These are phyloP conservation scores for Fusarium papillatum DNA, from an alignment of 2,329 filamentous ascomycete genomes.

Conservation along the genomic window DNA sequence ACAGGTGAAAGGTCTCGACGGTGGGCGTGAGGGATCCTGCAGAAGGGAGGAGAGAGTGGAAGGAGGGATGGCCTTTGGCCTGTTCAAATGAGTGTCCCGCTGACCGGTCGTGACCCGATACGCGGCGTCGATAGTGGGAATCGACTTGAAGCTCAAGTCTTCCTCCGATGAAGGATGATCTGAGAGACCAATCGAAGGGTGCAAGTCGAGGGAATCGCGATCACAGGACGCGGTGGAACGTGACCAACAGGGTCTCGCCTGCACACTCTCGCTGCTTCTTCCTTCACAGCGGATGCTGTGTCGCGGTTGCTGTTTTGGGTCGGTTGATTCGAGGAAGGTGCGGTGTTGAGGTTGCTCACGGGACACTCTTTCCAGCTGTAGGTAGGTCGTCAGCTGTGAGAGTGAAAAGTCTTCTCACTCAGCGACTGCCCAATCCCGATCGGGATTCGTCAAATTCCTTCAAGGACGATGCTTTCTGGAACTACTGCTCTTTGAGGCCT, in stretches of 20 bases:
- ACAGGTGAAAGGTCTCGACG: background rate
- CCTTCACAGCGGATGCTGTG: constrained; percentile 12
- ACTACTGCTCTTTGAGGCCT: background rate
- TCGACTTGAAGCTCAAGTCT: constrained; percentile 18
- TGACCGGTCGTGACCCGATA: constrained; percentile 26
- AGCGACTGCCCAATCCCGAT: background rate
- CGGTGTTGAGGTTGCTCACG: constrained; percentile 16
- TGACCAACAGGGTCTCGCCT: constrained; percentile 27
- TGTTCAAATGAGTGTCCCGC: constrained; percentile 15
- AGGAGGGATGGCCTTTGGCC: background rate
- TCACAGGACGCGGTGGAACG: constrained; percentile 41
- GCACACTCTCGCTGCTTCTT: constrained; percentile 22
- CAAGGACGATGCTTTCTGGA: background rate
- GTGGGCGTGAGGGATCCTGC: background rate
- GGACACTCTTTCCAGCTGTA: constrained; percentile 3
- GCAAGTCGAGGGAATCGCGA: constrained; percentile 26
- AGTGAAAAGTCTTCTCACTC: constrained; percentile 18
- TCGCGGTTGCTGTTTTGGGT: constrained; percentile 14
- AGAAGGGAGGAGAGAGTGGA: background rate
- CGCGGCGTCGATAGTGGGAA: constrained; percentile 29
- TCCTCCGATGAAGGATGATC: constrained; percentile 20
- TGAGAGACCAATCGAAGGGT: constrained; percentile 17
- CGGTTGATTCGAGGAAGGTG: constrained; percentile 28
- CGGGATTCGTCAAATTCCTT: constrained; percentile 10
- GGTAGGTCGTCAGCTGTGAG: constrained; percentile 23